Evolutionary conservation across 305 asterid species (phyloP), one percentile per base, ranked within the genome.

Genomic region (Fraxinus nigra): DNA sequence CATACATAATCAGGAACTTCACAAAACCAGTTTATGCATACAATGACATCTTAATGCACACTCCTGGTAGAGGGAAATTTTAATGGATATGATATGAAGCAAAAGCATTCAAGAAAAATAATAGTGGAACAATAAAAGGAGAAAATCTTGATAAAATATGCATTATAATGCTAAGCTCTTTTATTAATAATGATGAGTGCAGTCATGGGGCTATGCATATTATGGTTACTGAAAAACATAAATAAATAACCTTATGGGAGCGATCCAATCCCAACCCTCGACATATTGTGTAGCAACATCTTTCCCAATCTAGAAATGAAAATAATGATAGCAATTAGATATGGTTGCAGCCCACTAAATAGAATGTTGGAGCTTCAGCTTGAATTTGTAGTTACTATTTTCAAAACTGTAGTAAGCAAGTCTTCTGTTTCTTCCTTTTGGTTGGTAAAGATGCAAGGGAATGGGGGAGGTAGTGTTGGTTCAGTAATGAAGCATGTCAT

Each of bases 201-300:
- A n/a, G n/a, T n/a, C n/a, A n/a, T n/a, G n/a, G n/a, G n/a, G n/a
- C n/a, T n/a, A n/a, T n/a, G n/a, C n/a, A n/a, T 28, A 11, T 11
- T 24, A 67, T 67, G 72, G 72, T 72, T 69, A 72, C 22, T 37
- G 18, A 43, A 48, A 59, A 63, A 26, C 20, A 79, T 9, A 69
- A 72, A 18, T 78, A 46, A 32, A 83, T 84, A 84, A 94, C 99
- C 99, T 91, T 84, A 94, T 93, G 38, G 99, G 99, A 87, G 97
- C 89, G 83, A 96, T 92, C 99, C 99, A 94, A 87, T 96, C 98
- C 99, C 99, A 96, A 30, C 98, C 99, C 86, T 96, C 94, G 14
- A 96, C 99, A 80, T 96, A 96, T 74, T 96, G 98, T 78, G 98
- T 86, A 67, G 98, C 98, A 59, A 96, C 97, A 88, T 94, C 98